Evolutionary conservation across 2,329 filamentous ascomycete species (phyloP).

Genomic region (Fusarium oligoseptatum): DNA sequence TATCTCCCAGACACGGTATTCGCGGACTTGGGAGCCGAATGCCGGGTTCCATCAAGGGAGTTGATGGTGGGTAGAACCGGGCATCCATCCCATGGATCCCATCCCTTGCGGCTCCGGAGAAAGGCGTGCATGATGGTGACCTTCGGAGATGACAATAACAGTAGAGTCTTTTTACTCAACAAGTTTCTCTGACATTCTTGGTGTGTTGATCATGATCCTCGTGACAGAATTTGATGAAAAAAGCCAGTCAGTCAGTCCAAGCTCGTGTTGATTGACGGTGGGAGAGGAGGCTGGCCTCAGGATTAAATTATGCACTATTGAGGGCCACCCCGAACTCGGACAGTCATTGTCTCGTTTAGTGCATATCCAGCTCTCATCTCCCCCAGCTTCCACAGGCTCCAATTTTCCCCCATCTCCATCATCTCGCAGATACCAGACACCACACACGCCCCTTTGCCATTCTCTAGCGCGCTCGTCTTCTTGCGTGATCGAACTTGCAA

Average conservation of each 20-base stretch:
- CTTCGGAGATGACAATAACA: background rate
- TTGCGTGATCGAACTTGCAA: conserved; percentile 26
- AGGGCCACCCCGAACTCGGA: conserved; percentile 6
- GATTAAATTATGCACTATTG: conserved; percentile 17
- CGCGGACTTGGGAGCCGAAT: background rate
- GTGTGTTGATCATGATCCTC: conserved; percentile 30
- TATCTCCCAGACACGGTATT: conserved; percentile 9
- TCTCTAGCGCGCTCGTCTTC: conserved; percentile 17
- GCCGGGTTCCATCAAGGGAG: background rate
- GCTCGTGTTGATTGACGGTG: conserved; percentile 2
- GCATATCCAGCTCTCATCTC: conserved; percentile 18
- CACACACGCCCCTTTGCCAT: conserved; percentile 12
- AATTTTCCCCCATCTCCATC: conserved; percentile 20
- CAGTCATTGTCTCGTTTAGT: conserved; percentile 14
- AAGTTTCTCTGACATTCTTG: conserved; percentile 12
- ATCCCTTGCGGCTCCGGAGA: conserved; percentile 19
- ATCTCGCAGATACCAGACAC: conserved; percentile 13
- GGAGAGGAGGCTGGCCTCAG: conserved; percentile 27
- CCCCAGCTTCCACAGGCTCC: background rate
- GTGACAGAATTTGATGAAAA: conserved; percentile 21
- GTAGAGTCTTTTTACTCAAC: conserved; percentile 10
- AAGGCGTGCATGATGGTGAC: conserved; percentile 7
- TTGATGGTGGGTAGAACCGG: conserved; percentile 31
- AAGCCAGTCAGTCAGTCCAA: background rate
- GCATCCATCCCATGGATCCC: conserved; percentile 9